A percentile compares a stretch with the other conserved stretches of the same genome.
phyloP scores from a whole-genome alignment of 805 yeast species.

The Lipomyces yamadae region DNA sequence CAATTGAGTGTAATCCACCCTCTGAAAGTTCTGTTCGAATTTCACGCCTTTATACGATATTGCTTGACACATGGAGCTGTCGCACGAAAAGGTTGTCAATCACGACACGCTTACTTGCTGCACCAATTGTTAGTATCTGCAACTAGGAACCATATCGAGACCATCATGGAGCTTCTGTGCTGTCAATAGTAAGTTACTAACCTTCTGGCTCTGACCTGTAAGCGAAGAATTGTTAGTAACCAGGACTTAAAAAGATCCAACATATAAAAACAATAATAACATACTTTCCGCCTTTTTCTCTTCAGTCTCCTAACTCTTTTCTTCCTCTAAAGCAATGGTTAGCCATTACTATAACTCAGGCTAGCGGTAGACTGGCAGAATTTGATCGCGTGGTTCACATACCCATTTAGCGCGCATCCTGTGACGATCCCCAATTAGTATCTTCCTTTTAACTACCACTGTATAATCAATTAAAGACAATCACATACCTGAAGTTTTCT shows the following conservation, averaged over 20 bases:
- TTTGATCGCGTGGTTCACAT: conserved; percentile 9
- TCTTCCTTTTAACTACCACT: neutral
- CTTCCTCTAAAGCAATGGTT: conserved; percentile 67
- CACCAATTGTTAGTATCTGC: conserved; percentile 21
- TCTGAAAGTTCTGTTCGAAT: neutral
- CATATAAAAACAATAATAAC: neutral
- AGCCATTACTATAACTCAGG: conserved; percentile 9
- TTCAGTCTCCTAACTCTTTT: conserved; percentile 99
- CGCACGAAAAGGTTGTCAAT: conserved; percentile 7
- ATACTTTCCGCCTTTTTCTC: conserved; percentile 99
- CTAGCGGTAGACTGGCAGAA: neutral
- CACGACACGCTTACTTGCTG: conserved; percentile 30
- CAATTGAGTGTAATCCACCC: neutral
- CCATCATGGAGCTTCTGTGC: neutral
- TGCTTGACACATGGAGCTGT: conserved; percentile 5
- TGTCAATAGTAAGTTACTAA: conserved; percentile 14
- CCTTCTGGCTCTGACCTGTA: conserved; percentile 91
- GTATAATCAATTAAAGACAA: neutral
- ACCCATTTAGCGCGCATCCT: conserved; percentile 40
- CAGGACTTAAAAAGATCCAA: neutral
- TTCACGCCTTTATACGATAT: neutral
- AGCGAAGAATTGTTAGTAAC: neutral
- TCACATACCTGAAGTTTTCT: conserved; percentile 30
- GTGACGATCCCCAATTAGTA: conserved; percentile 11
- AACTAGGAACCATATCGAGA: neutral